Evolutionary conservation across 805 yeast genomes (phyloP), one percentile per base, ranked within the genome.

Genomic region (Kuraishia piskuri): DNA sequence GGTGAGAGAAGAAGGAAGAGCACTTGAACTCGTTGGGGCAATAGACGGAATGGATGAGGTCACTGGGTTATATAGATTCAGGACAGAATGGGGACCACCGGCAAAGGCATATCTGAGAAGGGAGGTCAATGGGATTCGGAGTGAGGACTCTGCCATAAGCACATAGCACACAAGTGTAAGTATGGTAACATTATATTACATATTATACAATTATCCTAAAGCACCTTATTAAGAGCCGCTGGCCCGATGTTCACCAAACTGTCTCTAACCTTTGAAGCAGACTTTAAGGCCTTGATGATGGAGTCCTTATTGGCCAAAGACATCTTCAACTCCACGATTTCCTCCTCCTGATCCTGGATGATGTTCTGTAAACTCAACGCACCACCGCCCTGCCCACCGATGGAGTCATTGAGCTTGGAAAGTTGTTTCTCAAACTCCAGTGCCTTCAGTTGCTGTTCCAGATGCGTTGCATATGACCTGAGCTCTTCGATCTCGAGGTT

Each of bases 261-360:
- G 17, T 71, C 80, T 36, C 91, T 75, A 36, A 86, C 75, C 60
- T 83, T 76, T 37, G 81, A 76, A 2, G 88, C 80, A 49, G 86
- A 80, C 37, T 84, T 80, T 53, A 90, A 70, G 1, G 92, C 90
- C 55, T 78, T 80, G 54, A 90, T 87, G 57, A 90, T 84, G 49
- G 83, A 82, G 59, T 90, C 96, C 65, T 90, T 90, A 57, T 86
- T 88, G 49, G 78, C 76, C 44, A 88, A 61, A 48, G 78, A 74
- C 50, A 80, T 84, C 59, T 78, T 77, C 58, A 91, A 71, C 51
- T 83, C 89, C 49, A 68, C 60, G 14, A 90, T 79, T 61, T 87
- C 92, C 50, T 83, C 88, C 54, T 79, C 84, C 58, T 83, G 84
- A 48, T 84, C 87, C 56, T 74, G 73, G 53, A 83, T 60, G 8